Conservation (phyloP, 257 asterid genomes). For the Solanum ossicruentum region DNA sequence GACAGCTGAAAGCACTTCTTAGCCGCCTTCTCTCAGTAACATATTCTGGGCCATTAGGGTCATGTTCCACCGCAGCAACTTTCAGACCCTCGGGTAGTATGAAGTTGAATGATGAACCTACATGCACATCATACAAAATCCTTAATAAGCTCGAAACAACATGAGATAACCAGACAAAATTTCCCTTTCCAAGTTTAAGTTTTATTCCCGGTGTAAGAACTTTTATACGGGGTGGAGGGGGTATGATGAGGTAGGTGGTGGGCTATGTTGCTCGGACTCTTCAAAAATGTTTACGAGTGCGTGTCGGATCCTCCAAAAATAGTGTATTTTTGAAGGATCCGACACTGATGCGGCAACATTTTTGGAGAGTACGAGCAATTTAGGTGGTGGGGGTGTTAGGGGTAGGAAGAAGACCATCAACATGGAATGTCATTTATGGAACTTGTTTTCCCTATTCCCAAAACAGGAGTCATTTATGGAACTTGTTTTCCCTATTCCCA, state of each 20-base stretch:
- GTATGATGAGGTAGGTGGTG: not conserved
- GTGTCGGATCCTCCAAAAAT: no score
- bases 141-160: not conserved
- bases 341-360: no score
- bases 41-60: slow-evolving; percentile 27
- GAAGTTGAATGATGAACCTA: slow-evolving; percentile 72
- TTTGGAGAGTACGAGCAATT: no score
- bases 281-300: no score
- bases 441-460: not conserved
- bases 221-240: not conserved
- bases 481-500: not conserved
- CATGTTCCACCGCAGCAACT: slow-evolving; percentile 51
- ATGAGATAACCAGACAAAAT: not conserved
- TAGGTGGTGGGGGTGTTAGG: not conserved
- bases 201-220: not conserved
- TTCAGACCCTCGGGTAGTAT: slow-evolving; percentile 69
- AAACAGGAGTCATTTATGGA: not conserved
- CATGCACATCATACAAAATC: not conserved
- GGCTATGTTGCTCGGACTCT: no score
- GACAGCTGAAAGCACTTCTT: slow-evolving; percentile 52
- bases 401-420: not conserved
- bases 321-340: no score
- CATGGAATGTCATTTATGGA: not conserved
- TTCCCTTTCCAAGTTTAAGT: not conserved
- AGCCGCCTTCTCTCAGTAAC: slow-evolving; percentile 53